phyloP scores from a whole-genome alignment of 106 monocot genomes.

The Platanthera zijinensis region DNA sequence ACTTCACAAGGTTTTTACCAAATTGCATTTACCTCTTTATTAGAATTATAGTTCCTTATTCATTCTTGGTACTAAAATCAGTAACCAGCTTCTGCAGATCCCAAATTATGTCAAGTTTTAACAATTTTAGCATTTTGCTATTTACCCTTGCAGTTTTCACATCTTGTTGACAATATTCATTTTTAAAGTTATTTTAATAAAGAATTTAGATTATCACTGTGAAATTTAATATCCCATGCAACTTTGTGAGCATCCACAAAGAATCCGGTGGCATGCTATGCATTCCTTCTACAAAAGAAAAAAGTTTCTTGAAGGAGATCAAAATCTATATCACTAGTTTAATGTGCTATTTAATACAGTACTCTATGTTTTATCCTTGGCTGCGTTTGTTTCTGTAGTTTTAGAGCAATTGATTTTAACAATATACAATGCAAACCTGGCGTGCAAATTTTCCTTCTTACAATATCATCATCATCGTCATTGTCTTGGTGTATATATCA shows the following conservation, averaged over 20 bases:
- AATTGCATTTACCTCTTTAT: not conserved
- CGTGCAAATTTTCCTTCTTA: not conserved
- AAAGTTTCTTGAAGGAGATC: not conserved
- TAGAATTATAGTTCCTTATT: not conserved
- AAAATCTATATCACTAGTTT: not conserved
- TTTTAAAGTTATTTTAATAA: not conserved
- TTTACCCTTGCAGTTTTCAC: not conserved
- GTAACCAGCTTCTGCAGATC: not conserved
- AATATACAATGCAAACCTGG: not conserved
- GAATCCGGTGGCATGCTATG: not conserved
- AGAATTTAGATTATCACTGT: not conserved
- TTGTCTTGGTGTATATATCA: not conserved
- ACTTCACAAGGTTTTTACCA: constrained; percentile 25
- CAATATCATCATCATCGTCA: not conserved
- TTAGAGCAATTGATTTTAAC: not conserved
- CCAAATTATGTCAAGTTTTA: not conserved
- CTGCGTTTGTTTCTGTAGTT: not conserved
- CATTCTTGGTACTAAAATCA: not conserved
- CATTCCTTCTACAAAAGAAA: not conserved
- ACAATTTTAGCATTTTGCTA: not conserved
- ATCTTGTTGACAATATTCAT: not conserved
- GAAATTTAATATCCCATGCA: not conserved
- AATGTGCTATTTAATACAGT: not conserved
- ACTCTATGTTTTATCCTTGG: not conserved
- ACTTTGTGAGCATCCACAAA: not conserved